A percentile compares a stretch with the other conserved stretches of the same genome.
Evolutionary conservation across 1,284 basidiomycete genomes (phyloP).

Genomic region (Fomitopsis betulina): DNA sequence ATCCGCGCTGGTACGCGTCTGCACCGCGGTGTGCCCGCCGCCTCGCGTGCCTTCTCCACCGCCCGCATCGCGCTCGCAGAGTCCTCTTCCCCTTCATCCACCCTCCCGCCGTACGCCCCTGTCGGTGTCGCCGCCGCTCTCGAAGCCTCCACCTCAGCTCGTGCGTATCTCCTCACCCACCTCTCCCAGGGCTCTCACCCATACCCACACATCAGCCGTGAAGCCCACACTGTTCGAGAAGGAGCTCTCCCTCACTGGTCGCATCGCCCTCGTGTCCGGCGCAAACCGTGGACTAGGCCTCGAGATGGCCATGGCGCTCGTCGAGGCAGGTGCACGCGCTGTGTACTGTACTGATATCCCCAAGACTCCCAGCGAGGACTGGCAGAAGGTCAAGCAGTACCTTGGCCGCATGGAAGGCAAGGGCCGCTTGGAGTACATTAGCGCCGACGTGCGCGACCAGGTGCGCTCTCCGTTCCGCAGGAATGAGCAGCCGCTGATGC

Average conservation of each 20-base stretch:
- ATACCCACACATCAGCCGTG: slow-evolving; percentile 11
- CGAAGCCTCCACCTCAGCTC: slow-evolving; percentile 16
- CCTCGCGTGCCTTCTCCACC: slow-evolving; percentile 2
- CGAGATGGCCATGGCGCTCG: slow-evolving; percentile 74
- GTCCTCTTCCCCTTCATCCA: slow-evolving; percentile 4
- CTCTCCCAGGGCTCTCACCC: neutral
- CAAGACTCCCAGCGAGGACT: slow-evolving; percentile 60
- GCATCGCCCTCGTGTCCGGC: slow-evolving; percentile 75
- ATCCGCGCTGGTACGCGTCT: neutral
- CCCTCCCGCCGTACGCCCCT: slow-evolving; percentile 45
- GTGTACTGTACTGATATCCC: slow-evolving; percentile 80
- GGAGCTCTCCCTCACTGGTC: slow-evolving; percentile 71
- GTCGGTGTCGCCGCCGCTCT: slow-evolving; percentile 61
- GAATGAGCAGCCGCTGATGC: slow-evolving; percentile 26
- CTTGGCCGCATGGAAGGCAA: slow-evolving; percentile 38
- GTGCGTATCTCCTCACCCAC: neutral
- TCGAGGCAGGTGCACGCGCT: slow-evolving; percentile 72
- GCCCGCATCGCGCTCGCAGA: neutral
- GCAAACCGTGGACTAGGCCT: slow-evolving; percentile 80
- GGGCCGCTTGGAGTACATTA: slow-evolving; percentile 61
- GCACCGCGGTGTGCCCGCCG: neutral
- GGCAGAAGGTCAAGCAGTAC: slow-evolving; percentile 50
- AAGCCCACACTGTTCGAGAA: slow-evolving; percentile 44
- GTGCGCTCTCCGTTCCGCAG: slow-evolving; percentile 34
- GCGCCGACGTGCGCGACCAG: slow-evolving; percentile 63